phyloP scores from a whole-genome alignment of 176 grass and related monocot species.

The Ensete glaucum region DNA sequence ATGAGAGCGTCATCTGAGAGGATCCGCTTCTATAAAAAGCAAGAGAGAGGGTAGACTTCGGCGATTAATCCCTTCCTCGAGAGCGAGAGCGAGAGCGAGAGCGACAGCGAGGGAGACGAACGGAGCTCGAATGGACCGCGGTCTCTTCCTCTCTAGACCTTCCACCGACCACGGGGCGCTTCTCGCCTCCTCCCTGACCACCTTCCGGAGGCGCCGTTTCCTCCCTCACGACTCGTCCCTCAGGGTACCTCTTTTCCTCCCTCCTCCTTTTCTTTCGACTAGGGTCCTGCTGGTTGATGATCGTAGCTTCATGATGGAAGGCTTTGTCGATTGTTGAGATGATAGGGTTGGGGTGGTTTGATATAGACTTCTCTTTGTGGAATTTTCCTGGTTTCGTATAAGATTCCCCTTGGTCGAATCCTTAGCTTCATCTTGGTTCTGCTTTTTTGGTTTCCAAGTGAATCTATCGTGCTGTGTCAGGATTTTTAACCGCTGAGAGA shows the following conservation, averaged over 20 bases:
- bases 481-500: not conserved
- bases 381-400: not conserved
- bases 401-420: not conserved
- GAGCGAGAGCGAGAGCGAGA: no score
- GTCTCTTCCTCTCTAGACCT: constrained; percentile 8
- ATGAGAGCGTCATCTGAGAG: no score
- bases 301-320: not conserved
- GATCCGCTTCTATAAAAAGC: no score
- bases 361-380: not conserved
- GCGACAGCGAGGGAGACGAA: not conserved
- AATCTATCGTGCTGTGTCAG: not conserved
- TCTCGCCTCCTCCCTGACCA: constrained; percentile 24
- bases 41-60: no score
- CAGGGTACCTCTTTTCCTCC: not conserved
- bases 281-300: not conserved
- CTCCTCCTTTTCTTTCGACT: not conserved
- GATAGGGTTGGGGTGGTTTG: no score
- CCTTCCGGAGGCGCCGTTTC: not conserved
- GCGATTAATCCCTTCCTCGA: no score
- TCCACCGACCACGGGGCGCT: constrained; percentile 6
- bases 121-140: constrained; percentile 21
- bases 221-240: not conserved
- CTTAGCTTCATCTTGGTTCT: not conserved
- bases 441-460: not conserved
- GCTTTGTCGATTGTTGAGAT: no score